These are phyloP conservation scores for Aspergillus sp. DNA, from an alignment of 2,329 filamentous ascomycete genomes.

Conservation along the genomic window DNA sequence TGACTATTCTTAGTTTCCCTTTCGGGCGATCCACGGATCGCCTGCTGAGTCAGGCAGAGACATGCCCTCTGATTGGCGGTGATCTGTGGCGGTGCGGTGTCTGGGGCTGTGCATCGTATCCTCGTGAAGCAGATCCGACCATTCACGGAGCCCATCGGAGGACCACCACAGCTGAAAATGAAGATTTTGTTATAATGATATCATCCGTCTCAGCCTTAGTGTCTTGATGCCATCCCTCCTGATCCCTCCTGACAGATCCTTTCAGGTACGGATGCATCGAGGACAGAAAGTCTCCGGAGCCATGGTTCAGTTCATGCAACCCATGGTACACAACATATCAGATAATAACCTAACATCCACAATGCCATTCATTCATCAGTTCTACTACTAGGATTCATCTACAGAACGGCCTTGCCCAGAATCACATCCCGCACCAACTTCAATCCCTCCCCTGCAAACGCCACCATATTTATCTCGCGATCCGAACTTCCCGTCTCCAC, in stretches of 20 bases:
- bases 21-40: background rate
- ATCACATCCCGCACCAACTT: constrained; percentile 58
- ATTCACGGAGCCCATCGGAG: too few species aligned
- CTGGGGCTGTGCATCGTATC: too few species aligned
- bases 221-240: too few species aligned
- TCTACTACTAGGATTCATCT: background rate
- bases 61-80: too few species aligned
- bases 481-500: constrained; percentile 56
- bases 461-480: constrained; percentile 62
- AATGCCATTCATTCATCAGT: background rate
- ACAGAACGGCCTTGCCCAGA: constrained; percentile 25
- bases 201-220: too few species aligned
- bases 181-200: too few species aligned
- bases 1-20: constrained; percentile 1
- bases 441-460: constrained; percentile 59
- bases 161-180: too few species aligned
- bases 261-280: background rate
- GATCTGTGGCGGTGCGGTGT: too few species aligned
- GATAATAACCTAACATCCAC: background rate
- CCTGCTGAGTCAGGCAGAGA: too few species aligned
- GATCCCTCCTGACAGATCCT: background rate
- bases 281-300: background rate
- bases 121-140: too few species aligned
- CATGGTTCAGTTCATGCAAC: background rate
- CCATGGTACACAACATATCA: background rate